Conservation (phyloP, 768 basidiomycete genomes). For the Agrocybe pediades region DNA sequence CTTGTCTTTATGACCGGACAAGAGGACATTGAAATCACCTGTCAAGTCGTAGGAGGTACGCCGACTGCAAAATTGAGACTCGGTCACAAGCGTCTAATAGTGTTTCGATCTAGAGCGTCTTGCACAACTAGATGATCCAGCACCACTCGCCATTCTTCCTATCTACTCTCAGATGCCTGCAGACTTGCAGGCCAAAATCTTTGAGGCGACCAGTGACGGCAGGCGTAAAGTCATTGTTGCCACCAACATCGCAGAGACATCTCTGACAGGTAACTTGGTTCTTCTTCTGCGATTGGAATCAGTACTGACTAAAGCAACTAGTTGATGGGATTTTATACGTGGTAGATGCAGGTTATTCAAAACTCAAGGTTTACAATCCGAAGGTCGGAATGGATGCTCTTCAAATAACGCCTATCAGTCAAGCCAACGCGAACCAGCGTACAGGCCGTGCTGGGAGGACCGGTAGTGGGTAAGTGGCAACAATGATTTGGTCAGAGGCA, state of each 20-base stretch:
- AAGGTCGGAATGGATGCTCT: slow-evolving; percentile 99
- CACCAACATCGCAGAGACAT: slow-evolving; percentile 99
- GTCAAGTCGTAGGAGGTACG: slow-evolving; percentile 87
- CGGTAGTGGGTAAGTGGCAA: slow-evolving; percentile 76
- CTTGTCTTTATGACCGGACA: slow-evolving; percentile 99
- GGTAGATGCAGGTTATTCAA: slow-evolving; percentile 95
- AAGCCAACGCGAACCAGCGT: slow-evolving; percentile 96
- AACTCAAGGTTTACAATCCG: slow-evolving; percentile 98
- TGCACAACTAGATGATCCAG: slow-evolving; percentile 87
- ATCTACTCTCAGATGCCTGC: slow-evolving; percentile 99
- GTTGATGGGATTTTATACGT: slow-evolving; percentile 98
- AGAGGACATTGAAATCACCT: slow-evolving; percentile 98
- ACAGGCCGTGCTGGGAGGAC: slow-evolving; percentile 97
- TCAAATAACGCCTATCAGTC: slow-evolving; percentile 98
- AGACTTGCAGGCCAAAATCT: slow-evolving; percentile 97
- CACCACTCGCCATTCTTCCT: slow-evolving; percentile 87
- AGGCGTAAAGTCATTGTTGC: slow-evolving; percentile 97
- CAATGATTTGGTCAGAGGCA: neutral
- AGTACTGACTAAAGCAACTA: slow-evolving; percentile 29
- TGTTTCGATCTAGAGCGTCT: slow-evolving; percentile 73
- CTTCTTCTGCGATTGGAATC: neutral
- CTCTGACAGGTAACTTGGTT: slow-evolving; percentile 72
- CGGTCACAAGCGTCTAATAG: slow-evolving; percentile 6
- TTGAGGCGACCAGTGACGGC: slow-evolving; percentile 91
- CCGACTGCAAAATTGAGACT: slow-evolving; percentile 2